Evolutionary conservation across 768 basidiomycete species (phyloP), one percentile per base, ranked within the genome.

Genomic region (Holtermannia corniformis): DNA sequence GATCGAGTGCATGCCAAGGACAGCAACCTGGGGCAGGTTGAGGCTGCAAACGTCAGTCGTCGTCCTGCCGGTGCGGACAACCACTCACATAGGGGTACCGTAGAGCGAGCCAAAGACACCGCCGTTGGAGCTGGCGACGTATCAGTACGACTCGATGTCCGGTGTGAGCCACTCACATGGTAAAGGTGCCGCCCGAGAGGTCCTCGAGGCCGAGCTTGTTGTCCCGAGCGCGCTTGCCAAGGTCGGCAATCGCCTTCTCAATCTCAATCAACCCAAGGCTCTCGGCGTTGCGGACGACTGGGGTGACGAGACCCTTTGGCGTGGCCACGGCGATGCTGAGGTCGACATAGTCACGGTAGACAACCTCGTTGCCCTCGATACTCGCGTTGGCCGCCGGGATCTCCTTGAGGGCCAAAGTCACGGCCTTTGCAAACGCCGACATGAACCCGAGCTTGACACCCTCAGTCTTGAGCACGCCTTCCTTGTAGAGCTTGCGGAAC

Each of bases 161-260:
- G 24, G 19, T 14, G 13, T 26, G 45, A 32, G 76, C 85, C n/a
- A 59, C 61, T 90, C 89, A n/a, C n/a, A 96, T 96, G 59, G 93
- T 97, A 79, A 99, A 96, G n/a, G 89, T 84, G 46, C 93, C 93
- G 46, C 93, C 93, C 27, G 90, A 79, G 93, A 96, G 96, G 73
- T 99, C 93, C 72, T 96, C 95, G 49, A 97, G 79, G n/a, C 85
- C 84, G 49, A 97, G 80, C 74, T 95, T 95, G 63, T 86, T 81
- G 71, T 95, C 91, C 52, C 84, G 79, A 21, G 92, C 93, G 84
- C 74, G 96, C 79, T 87, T 88, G 52, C 91, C 93, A 22, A 96
- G 77, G 25, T 78, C 78, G 44, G 87, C 81, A 65, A 99, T 92
- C 73, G 89, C 93, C 75, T 81, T 82, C 79, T 97, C 95, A 58